These are phyloP conservation scores for Albugo candida DNA, from an alignment of 352 stramenopile species.

Conservation along the genomic window DNA sequence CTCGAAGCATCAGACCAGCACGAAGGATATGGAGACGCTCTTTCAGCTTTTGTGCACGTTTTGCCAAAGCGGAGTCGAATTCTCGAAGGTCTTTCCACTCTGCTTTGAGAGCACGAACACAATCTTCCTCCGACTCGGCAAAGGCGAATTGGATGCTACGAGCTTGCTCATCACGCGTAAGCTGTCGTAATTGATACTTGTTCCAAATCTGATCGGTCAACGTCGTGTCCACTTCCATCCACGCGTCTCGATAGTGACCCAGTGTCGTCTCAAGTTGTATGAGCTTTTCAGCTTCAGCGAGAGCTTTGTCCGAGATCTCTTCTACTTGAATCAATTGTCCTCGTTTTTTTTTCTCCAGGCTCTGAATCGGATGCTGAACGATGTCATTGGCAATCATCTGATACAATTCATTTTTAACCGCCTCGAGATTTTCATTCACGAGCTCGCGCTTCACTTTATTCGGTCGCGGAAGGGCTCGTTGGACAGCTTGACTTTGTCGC, in stretches of 20 bases:
- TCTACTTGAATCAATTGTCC: constrained; percentile 9
- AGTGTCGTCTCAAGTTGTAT: constrained; percentile 63
- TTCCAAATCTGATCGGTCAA: constrained; percentile 17
- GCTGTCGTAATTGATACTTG: constrained; percentile 17
- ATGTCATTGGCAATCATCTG: constrained; percentile 43
- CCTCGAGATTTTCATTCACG: constrained; percentile 19
- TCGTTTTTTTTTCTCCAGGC: constrained; percentile 37
- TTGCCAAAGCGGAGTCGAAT: constrained; percentile 26
- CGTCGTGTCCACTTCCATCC: constrained; percentile 12
- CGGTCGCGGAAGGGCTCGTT: constrained; percentile 48
- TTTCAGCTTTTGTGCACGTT: constrained; percentile 54
- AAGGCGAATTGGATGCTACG: constrained; percentile 12
- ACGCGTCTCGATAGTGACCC: constrained; percentile 15
- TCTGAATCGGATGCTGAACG: constrained; percentile 20
- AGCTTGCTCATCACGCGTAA: constrained; percentile 11
- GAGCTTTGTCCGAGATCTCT: constrained; percentile 35
- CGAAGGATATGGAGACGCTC: constrained; percentile 43
- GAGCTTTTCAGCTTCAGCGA: constrained; percentile 50
- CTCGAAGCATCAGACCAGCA: constrained; percentile 31
- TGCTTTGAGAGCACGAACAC: constrained; percentile 23
- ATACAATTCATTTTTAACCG: constrained; percentile 41
- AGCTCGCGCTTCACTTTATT: constrained; percentile 29
- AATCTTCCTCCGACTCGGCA: constrained; percentile 25
- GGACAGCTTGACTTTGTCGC: constrained; percentile 41
- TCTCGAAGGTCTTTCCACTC: constrained; percentile 55